Base-by-base conservation (phyloP, 129 eudicot genomes). In the Rutidosis leptorrhynchoides region DNA sequence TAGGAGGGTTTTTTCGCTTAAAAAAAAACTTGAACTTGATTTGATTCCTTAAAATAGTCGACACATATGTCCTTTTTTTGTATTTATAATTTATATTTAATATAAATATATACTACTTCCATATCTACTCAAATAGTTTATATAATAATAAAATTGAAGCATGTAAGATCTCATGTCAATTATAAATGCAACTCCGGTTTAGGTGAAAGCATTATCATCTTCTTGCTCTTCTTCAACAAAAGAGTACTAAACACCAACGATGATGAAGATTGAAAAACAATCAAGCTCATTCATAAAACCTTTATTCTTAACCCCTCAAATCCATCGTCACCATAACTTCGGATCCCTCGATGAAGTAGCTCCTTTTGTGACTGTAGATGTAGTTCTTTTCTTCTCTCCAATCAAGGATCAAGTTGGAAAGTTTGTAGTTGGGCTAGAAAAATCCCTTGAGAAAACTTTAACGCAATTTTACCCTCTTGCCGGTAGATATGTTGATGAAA, bases 361-460 rank as follows among this genome's bases (percentile, higher is more conserved):
- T 52, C 58, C 27, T 19, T 11, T 20, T 1, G 1, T 1, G 5
- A 2, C 20, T 6, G 11, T 52, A 6, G 23, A 4, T 19, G 3
- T 8, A 3, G 16, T 21, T 52, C 58, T 52, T 52, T 52, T 52
- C 58, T 52, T 52, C 12, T 52, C 58, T 2, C 26, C 15, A 1
- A 20, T 17, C 20, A 52, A 3, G 5, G 24, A 52, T 52, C 22
- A 0, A 4, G 2, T 5, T 10, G 6, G 12, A 52, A 52, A 19
- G 58, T 52, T 17, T 7, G 26, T 52, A 4, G 24, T 10, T n/a
- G 5, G 26, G 2, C 21, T 37, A 63, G 68, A 63, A 58, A 30
- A 67, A n/a, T 64, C 81, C 5, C 57, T 71, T 3, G 62, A 22
- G 14, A 53, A 33, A 20, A 63, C 54, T 6, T 3, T 63, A 21